Percentiles rank a stretch among this genome's conserved stretches.
phyloP scores from a whole-genome alignment of 495 filamentous ascomycete genomes.

The Hyaloscypha finlandica region DNA sequence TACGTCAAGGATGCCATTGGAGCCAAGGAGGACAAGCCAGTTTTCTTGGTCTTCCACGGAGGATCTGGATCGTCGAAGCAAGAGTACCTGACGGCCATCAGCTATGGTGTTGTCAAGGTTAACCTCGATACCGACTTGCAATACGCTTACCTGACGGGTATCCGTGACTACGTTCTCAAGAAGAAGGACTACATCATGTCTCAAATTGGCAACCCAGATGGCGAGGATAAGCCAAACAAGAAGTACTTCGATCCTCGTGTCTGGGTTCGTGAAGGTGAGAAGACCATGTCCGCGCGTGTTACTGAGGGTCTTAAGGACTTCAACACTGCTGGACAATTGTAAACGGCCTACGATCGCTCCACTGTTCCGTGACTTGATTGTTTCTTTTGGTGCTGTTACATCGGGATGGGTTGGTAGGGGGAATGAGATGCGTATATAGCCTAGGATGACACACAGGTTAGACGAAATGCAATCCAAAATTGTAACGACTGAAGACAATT shows the following conservation, averaged over 20 bases:
- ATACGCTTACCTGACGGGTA: conserved; percentile 83
- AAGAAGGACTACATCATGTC: conserved; percentile 93
- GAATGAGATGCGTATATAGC: background rate
- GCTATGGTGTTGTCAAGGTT: conserved; percentile 97
- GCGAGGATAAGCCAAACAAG: conserved; percentile 97
- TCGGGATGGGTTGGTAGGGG: conserved; percentile 4
- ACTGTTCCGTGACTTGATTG: background rate
- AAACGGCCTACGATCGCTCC: conserved; percentile 40
- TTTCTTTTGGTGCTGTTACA: conserved; percentile 7
- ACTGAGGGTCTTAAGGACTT: conserved; percentile 85
- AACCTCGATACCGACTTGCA: conserved; percentile 90
- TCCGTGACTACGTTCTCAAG: conserved; percentile 88
- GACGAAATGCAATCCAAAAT: conserved; percentile 3
- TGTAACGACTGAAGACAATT: conserved; percentile 4
- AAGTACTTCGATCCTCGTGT: conserved; percentile 90
- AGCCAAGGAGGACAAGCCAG: conserved; percentile 76
- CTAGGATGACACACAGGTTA: conserved; percentile 4
- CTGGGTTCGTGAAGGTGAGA: conserved; percentile 94
- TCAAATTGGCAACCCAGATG: conserved; percentile 93
- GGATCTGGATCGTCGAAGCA: conserved; percentile 87
- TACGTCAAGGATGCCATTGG: conserved; percentile 66
- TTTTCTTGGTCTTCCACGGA: conserved; percentile 99
- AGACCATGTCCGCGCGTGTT: conserved; percentile 88
- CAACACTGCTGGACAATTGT: conserved; percentile 84
- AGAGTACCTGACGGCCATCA: conserved; percentile 85